These are phyloP conservation scores for Stenogyne calaminthoides DNA, from an alignment of 305 asterid species.

Conservation along the genomic window DNA sequence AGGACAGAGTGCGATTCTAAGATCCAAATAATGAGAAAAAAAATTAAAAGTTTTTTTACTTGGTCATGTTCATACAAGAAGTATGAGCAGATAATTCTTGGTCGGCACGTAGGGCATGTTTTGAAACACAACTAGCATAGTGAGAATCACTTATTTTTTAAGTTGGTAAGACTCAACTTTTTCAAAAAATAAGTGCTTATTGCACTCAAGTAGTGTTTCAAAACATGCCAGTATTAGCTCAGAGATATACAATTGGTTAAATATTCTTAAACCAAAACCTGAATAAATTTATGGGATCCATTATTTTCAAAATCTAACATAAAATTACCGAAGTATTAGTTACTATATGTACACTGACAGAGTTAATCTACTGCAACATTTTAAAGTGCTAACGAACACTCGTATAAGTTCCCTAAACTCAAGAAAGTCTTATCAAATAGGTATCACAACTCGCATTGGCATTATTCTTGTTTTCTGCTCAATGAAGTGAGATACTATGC, in stretches of 20 bases:
- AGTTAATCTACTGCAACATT: background rate
- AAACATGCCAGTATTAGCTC: no score
- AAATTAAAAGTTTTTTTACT: background rate
- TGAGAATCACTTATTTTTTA: no score
- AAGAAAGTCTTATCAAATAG: background rate
- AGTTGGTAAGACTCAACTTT: no score
- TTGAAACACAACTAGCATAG: no score
- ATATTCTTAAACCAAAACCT: constrained; percentile 2
- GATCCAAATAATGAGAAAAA: constrained; percentile 2
- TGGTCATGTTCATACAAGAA: background rate
- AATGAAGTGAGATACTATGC: background rate
- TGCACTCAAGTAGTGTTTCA: no score
- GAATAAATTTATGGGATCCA: background rate
- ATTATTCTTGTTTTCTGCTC: background rate
- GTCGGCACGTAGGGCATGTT: no score
- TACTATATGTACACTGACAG: background rate
- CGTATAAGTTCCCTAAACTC: constrained; percentile 13
- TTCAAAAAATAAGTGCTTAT: no score
- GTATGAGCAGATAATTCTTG: background rate
- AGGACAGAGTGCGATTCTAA: constrained; percentile 21
- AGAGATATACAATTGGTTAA: constrained; percentile 1
- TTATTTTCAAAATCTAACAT: background rate
- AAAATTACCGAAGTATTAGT: background rate
- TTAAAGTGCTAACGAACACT: background rate
- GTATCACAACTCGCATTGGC: background rate